Conservation (phyloP, 768 basidiomycete species). For the Phanerochaete carnosa region DNA sequence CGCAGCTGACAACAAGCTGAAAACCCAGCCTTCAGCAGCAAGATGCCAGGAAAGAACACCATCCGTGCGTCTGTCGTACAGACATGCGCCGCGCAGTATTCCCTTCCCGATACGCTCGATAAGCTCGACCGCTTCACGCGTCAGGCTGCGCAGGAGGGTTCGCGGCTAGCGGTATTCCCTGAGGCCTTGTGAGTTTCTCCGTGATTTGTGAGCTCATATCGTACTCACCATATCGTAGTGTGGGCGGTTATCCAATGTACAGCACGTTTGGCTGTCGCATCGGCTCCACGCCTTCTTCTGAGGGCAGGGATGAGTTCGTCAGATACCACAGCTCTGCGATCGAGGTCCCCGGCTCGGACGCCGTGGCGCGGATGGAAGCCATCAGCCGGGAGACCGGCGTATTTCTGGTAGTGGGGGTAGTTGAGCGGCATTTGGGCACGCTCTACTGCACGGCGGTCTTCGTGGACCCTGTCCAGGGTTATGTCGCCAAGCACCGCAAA, state of each 20-base stretch:
- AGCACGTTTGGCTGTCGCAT: conserved; percentile 50
- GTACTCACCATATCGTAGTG: conserved; percentile 25
- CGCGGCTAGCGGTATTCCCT: conserved; percentile 52
- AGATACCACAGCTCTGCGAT: conserved; percentile 54
- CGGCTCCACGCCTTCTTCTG: conserved; percentile 43
- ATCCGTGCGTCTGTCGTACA: conserved; percentile 53
- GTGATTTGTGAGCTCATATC: neutral
- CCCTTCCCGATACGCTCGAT: conserved; percentile 41
- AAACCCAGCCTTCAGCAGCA: neutral
- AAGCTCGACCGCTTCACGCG: conserved; percentile 46
- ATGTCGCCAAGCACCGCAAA: conserved; percentile 63
- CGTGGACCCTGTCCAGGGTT: conserved; percentile 48
- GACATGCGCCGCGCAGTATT: conserved; percentile 44
- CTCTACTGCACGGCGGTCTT: conserved; percentile 61
- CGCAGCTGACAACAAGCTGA: neutral
- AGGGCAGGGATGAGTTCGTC: conserved; percentile 58
- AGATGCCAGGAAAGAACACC: conserved; percentile 19
- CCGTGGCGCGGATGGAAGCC: conserved; percentile 43
- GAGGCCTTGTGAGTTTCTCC: conserved; percentile 49
- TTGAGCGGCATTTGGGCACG: conserved; percentile 57
- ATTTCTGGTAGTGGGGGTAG: conserved; percentile 57
- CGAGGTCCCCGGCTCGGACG: conserved; percentile 47
- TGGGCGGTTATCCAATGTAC: conserved; percentile 60
- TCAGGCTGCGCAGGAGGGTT: conserved; percentile 43
- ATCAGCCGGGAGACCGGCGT: conserved; percentile 47